Evolutionary conservation across 768 basidiomycete genomes (phyloP).

Genomic region (Tulasnella sp.): DNA sequence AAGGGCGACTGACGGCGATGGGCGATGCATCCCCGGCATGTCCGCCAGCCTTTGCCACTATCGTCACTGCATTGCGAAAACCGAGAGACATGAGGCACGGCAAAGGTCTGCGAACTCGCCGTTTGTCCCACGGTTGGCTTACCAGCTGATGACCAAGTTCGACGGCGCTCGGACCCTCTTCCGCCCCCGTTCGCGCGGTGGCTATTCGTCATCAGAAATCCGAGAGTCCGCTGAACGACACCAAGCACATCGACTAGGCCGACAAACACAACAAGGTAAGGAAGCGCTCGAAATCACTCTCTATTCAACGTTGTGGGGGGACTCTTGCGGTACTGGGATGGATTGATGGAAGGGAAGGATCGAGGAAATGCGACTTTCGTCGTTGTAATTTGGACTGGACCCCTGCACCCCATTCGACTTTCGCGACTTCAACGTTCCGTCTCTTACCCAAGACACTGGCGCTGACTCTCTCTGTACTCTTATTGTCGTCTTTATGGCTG

Average conservation of each 20-base stretch:
- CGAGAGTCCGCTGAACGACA: not conserved
- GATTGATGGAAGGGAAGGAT: not conserved
- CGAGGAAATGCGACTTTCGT: not conserved
- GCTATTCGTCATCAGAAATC: not conserved
- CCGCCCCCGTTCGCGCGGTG: not conserved
- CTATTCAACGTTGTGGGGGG: not conserved
- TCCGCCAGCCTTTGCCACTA: not conserved
- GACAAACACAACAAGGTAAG: slow-evolving; percentile 7
- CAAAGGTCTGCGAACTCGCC: not conserved
- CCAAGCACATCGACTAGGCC: slow-evolving; percentile 4
- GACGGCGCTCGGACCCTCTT: not conserved
- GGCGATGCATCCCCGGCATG: not conserved
- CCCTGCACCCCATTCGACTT: not conserved
- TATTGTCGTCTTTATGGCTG: not conserved
- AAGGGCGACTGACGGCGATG: not conserved
- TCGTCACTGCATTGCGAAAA: not conserved
- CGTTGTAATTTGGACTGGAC: not conserved
- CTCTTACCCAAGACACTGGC: not conserved
- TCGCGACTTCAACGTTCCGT: not conserved
- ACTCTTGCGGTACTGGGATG: not conserved
- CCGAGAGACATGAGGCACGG: not conserved
- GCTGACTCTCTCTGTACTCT: not conserved
- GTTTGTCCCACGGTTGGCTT: not conserved
- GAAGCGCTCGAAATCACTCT: not conserved
- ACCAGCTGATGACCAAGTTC: not conserved